Evolutionary conservation across 352 stramenopile species (phyloP).

Genomic region (Globisporangium orthogonon): DNA sequence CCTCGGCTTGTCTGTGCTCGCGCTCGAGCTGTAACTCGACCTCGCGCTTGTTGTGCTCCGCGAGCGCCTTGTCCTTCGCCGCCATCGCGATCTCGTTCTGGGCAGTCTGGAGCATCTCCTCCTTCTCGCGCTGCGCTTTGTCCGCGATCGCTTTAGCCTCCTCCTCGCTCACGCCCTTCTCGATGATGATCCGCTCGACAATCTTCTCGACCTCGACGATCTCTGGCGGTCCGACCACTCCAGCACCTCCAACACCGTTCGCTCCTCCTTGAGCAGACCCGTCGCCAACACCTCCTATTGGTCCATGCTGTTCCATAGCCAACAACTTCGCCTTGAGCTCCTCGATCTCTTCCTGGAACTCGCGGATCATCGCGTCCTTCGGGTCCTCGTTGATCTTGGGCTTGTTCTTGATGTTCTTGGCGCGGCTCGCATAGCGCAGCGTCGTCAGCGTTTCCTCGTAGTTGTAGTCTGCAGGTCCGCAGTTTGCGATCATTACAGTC

Average conservation of each 20-base stretch:
- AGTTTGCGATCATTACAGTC: slow-evolving; percentile 98
- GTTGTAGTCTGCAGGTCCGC: slow-evolving; percentile 96
- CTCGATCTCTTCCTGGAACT: slow-evolving; percentile 96
- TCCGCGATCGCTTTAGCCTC: slow-evolving; percentile 65
- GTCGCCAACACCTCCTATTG: slow-evolving; percentile 7
- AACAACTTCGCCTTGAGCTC: slow-evolving; percentile 84
- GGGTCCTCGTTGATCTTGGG: slow-evolving; percentile 98
- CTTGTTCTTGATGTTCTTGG: slow-evolving; percentile 99
- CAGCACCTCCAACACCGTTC: slow-evolving; percentile 1
- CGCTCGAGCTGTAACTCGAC: slow-evolving; percentile 80
- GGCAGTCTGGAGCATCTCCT: slow-evolving; percentile 62
- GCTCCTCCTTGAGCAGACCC: neutral
- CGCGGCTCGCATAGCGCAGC: slow-evolving; percentile 94
- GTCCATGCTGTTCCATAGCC: slow-evolving; percentile 44
- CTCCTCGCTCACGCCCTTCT: slow-evolving; percentile 78
- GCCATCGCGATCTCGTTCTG: slow-evolving; percentile 61
- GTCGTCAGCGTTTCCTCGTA: slow-evolving; percentile 94
- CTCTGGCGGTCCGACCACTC: slow-evolving; percentile 15
- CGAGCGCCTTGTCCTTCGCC: slow-evolving; percentile 77
- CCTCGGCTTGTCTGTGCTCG: slow-evolving; percentile 71
- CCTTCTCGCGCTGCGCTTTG: slow-evolving; percentile 69
- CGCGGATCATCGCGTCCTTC: slow-evolving; percentile 95
- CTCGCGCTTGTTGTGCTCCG: slow-evolving; percentile 86
- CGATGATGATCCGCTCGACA: slow-evolving; percentile 77
- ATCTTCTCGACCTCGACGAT: slow-evolving; percentile 83